Evolutionary conservation across 2,329 filamentous ascomycete genomes (phyloP), one percentile per base, ranked within the genome.

Genomic region (Coniella vitis): DNA sequence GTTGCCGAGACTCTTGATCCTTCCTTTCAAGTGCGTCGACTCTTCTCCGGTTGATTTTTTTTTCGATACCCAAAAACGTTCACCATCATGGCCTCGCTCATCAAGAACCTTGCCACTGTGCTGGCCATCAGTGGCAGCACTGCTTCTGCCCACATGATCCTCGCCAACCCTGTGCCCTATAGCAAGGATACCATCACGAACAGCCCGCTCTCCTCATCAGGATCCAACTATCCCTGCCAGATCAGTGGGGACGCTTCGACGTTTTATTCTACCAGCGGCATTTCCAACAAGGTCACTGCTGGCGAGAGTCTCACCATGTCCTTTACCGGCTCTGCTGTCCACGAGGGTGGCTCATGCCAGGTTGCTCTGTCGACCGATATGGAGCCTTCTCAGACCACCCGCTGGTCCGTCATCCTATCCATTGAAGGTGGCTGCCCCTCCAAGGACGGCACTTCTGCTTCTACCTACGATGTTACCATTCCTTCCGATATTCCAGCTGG

Each of bases 281-380:
- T 53, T 32, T 32, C 45, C 17, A 53, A 53, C 36, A 31, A 48
- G 17, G 49, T 45, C 44, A 46, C 49, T 5, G 51, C 51, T n/a
- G 51, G 51, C 22, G 51, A 53, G 19, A 41, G 41, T 21, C 41
- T 51, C 39, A 51, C 44, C 32, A 34, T 53, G 37, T 45, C 39
- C 10, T 53, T 53, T 25, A 45, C 41, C 8, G 51, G 51, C 12
- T 53, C 51, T 29, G 90, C 90, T 2, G 81, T 84, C 0, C 93
- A 98, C 58, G 90, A 90, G n/a, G 93, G 93, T 45, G 93, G 93
- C 0, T 94, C 88, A 0, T 97, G 93, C 70, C 93, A 98, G 60
- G 69, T 97, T 51, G 85, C 84, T 7, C 70, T 98, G 57, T 93
- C 90, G 0, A 89, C 86, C 17, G 91, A 96, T 57, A 71, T 75